A percentile compares a stretch with the other conserved stretches of the same genome.
phyloP scores from a whole-genome alignment of 306 rosid species.

The Dryas octopetala region DNA sequence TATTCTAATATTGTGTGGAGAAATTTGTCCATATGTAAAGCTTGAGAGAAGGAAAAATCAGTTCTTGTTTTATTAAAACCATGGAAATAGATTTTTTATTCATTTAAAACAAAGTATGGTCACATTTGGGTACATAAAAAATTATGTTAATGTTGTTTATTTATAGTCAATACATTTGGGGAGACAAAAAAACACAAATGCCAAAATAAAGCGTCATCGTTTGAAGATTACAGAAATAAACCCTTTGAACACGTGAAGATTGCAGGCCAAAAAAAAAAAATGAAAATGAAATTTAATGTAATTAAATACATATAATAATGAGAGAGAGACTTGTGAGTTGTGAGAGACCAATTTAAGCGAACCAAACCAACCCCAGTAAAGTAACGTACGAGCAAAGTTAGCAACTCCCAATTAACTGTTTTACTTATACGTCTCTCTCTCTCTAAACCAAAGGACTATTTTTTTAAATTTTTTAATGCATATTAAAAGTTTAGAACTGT shows the following conservation, averaged over 20 bases:
- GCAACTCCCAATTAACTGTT: not conserved
- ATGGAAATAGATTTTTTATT: not conserved
- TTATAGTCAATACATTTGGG: too few species aligned
- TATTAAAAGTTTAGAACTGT: not conserved
- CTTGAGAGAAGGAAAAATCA: not conserved
- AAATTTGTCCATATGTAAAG: not conserved
- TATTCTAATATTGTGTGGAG: too few species aligned
- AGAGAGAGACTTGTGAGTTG: not conserved
- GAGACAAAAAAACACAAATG: not conserved
- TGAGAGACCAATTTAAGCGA: conserved; percentile 3
- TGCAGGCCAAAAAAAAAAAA: not conserved
- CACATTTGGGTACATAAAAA: not conserved
- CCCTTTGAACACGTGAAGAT: not conserved
- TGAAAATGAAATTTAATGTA: not conserved
- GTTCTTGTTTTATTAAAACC: not conserved
- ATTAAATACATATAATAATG: conserved; percentile 4
- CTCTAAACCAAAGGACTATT: not conserved
- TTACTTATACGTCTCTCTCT: not conserved
- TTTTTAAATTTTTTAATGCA: not conserved
- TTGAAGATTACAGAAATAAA: not conserved
- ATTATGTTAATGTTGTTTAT: not conserved
- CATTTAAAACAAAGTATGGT: not conserved
- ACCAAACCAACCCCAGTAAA: conserved; percentile 1
- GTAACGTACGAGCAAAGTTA: conserved; percentile 39
- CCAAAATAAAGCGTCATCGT: too few species aligned